Evolutionary conservation across 1,284 basidiomycete species (phyloP), one percentile per base, ranked within the genome.

Genomic region (Kalmanozyma brasiliensis): DNA sequence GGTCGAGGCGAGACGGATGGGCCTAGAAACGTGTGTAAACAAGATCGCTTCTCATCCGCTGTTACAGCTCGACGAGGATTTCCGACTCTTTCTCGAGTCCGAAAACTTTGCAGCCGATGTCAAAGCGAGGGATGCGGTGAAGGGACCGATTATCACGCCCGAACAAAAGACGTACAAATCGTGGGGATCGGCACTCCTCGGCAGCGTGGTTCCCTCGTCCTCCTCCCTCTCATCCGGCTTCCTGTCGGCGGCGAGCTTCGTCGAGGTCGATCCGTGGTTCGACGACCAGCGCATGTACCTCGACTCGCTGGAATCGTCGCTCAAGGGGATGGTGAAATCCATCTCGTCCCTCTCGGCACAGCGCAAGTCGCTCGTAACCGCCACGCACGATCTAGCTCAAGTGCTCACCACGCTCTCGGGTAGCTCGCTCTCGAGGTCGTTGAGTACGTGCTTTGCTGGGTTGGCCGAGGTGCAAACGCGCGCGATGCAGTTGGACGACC

Each of bases 261-360:
- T 91, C 71, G 95, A 99, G 83, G 91, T 89, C 14, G 95, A 98
- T 78, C 94, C 97, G 88, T 98, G 94, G 93, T 98, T 98, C 76
- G 92, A 96, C 76, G 87, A 88, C 67, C 90, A 94, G 80, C 91
- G 90, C 61, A 83, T 85, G 0, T 94, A 93, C 79, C 86, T 99
- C 19, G 94, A 97, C 74, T 89, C 89, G 46, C 87, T 98, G 11
- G 96, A 99, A 83, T 87, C 88, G 0, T 93, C 96, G 74, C 86
- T 98, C 24, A 90, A 91, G 41, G 87, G 89, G 2, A 85, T 98
- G 6, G 90, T 92, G 52, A 94, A 91, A 82, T 87, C 91, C 0
- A 90, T 98, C 37, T 91, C 94, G 57, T 58, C 85, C 0, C 91
- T 94, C 8, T 87, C 91, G 14, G 93, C 90, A 71, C 89, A 92